These are phyloP conservation scores for Delitschia confertaspora DNA, from an alignment of 495 filamentous ascomycete species.

Conservation along the genomic window DNA sequence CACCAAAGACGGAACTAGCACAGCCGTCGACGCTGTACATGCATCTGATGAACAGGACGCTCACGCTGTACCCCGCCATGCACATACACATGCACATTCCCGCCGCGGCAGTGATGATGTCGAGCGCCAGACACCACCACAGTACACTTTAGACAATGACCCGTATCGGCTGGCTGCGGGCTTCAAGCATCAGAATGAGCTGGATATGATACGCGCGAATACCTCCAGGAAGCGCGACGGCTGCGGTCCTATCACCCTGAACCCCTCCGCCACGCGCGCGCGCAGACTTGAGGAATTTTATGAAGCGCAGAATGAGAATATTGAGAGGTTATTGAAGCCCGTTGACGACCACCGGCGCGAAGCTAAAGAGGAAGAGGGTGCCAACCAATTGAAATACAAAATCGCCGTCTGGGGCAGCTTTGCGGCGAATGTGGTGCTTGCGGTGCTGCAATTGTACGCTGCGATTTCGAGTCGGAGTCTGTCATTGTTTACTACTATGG, in stretches of 20 bases:
- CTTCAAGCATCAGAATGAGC: slow-evolving; percentile 69
- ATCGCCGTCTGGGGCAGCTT: slow-evolving; percentile 91
- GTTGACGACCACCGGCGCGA: slow-evolving; percentile 82
- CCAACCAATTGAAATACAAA: slow-evolving; percentile 73
- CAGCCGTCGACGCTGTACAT: slow-evolving; percentile 35
- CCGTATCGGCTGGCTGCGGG: slow-evolving; percentile 72
- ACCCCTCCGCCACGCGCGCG: slow-evolving; percentile 37
- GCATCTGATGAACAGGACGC: slow-evolving; percentile 37
- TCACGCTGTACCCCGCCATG: slow-evolving; percentile 43
- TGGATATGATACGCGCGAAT: slow-evolving; percentile 73
- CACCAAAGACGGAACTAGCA: slow-evolving; percentile 32
- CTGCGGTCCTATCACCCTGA: slow-evolving; percentile 39
- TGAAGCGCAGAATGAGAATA: slow-evolving; percentile 83
- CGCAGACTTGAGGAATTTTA: slow-evolving; percentile 78
- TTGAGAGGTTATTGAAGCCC: slow-evolving; percentile 81
- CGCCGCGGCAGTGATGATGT: slow-evolving; percentile 36
- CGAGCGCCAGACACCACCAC: slow-evolving; percentile 55
- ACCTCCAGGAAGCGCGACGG: slow-evolving; percentile 66
- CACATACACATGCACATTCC: slow-evolving; percentile 6
- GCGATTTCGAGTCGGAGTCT: slow-evolving; percentile 78
- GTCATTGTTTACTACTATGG: slow-evolving; percentile 96
- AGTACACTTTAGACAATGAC: slow-evolving; percentile 57
- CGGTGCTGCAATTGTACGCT: slow-evolving; percentile 77
- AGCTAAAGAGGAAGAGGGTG: slow-evolving; percentile 66
- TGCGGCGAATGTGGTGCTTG: slow-evolving; percentile 69